phyloP scores from a whole-genome alignment of 192 early-diverging fungal genomes.

The Piromyces finnis region DNA sequence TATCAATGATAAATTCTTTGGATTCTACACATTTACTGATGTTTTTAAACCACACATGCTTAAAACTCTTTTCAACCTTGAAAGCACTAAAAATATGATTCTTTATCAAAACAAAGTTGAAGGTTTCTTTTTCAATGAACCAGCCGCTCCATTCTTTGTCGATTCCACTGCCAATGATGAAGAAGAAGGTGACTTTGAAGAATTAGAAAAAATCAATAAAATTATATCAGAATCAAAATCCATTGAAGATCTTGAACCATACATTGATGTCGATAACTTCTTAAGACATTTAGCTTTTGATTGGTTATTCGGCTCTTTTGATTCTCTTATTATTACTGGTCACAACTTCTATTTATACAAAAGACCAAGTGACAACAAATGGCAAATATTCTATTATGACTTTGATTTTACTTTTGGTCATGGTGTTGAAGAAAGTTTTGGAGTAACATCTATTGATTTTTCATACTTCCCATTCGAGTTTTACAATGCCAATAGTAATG shows the following conservation, averaged over 20 bases:
- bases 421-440: not conserved
- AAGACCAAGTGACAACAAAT: not conserved
- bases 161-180: not conserved
- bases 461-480: too few species aligned
- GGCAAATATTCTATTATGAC: not conserved
- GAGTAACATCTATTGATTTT: too few species aligned
- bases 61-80: not conserved
- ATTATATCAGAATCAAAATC: not conserved
- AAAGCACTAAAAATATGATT: not conserved
- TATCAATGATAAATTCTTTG: not conserved
- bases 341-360: not conserved
- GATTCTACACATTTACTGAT: not conserved
- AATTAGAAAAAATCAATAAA: not conserved
- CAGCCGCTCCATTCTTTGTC: not conserved
- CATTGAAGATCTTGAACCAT: not conserved
- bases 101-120: not conserved
- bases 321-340: not conserved
- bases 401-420: not conserved
- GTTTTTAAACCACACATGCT: not conserved
- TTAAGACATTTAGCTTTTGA: not conserved
- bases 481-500: too few species aligned
- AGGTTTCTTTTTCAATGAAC: not conserved
- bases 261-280: not conserved
- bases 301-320: not conserved
- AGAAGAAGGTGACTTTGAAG: not conserved